These are phyloP conservation scores for Mycena olivaceomarginata DNA, from an alignment of 768 basidiomycete genomes.

Conservation along the genomic window DNA sequence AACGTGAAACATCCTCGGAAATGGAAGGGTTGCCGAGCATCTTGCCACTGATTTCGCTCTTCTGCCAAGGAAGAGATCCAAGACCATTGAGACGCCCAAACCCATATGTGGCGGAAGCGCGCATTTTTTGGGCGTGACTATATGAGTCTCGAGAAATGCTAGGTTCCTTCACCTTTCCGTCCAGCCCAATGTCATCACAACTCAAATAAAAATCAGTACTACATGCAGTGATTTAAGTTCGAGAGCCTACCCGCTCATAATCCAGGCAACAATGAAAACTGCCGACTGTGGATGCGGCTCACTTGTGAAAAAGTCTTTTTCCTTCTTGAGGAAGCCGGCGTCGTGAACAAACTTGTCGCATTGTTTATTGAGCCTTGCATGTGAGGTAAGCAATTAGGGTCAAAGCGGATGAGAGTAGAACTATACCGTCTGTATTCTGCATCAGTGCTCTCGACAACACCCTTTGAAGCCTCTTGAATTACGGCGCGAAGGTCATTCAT, in stretches of 20 bases:
- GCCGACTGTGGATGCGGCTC: slow-evolving; percentile 43
- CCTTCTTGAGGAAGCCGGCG: slow-evolving; percentile 39
- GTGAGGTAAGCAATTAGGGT: background rate
- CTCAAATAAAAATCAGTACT: slow-evolving; percentile 39
- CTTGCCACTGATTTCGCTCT: slow-evolving; percentile 45
- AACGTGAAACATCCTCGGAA: too few relatives aligned
- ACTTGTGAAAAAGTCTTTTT: slow-evolving; percentile 43
- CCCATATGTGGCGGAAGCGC: slow-evolving; percentile 53
- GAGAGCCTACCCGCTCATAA: slow-evolving; percentile 46
- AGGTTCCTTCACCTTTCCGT: slow-evolving; percentile 46
- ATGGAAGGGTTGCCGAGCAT: slow-evolving; percentile 56
- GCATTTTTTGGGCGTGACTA: slow-evolving; percentile 60
- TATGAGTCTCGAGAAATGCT: slow-evolving; percentile 45
- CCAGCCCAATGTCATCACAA: slow-evolving; percentile 52
- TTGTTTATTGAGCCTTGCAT: too few relatives aligned
- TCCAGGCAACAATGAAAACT: slow-evolving; percentile 52
- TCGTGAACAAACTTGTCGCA: slow-evolving; percentile 40
- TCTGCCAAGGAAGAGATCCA: slow-evolving; percentile 54
- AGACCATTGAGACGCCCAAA: slow-evolving; percentile 51
- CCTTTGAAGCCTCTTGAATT: slow-evolving; percentile 52
- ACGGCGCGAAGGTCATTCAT: too few relatives aligned
- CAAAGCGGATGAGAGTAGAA: background rate
- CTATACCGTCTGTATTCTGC: slow-evolving; percentile 53
- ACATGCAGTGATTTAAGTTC: background rate
- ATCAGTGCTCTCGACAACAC: slow-evolving; percentile 54